Percentiles rank a stretch among this genome's conserved stretches.
Conservation (phyloP, 2,329 filamentous ascomycete genomes). For the Pseudocercospora macadamiae region DNA sequence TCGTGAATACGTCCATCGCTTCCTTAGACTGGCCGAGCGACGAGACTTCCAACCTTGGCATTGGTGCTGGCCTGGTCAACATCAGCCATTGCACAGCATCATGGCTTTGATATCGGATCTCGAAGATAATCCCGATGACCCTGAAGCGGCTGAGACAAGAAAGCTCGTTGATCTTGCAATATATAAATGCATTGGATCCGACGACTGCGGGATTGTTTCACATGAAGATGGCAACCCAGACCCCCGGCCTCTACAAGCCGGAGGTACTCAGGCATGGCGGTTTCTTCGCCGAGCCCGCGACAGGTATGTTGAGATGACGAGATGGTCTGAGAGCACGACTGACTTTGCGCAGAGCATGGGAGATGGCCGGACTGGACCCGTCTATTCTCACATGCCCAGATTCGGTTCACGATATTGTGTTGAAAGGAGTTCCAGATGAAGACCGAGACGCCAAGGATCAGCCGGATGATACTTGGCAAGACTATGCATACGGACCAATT, state of each 20-base stretch:
- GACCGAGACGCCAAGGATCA: slow-evolving; percentile 22
- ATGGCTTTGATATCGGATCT: slow-evolving; percentile 31
- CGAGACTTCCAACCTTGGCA: slow-evolving; percentile 31
- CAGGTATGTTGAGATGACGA: slow-evolving; percentile 10
- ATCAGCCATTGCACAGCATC: slow-evolving; percentile 32
- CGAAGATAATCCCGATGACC: slow-evolving; percentile 26
- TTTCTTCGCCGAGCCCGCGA: slow-evolving; percentile 27
- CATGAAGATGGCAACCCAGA: slow-evolving; percentile 26
- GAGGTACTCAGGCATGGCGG: slow-evolving; percentile 28
- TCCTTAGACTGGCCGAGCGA: slow-evolving; percentile 25
- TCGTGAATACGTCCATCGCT: slow-evolving; percentile 28
- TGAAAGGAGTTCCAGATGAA: slow-evolving; percentile 24
- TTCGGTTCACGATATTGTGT: slow-evolving; percentile 24
- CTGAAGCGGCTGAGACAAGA: slow-evolving; percentile 25
- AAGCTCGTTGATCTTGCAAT: slow-evolving; percentile 28
- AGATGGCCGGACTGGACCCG: slow-evolving; percentile 28
- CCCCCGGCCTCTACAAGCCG: slow-evolving; percentile 24
- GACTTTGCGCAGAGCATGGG: slow-evolving; percentile 23
- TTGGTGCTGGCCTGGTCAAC: slow-evolving; percentile 31
- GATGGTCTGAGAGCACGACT: background rate
- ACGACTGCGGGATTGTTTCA: slow-evolving; percentile 27
- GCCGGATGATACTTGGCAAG: slow-evolving; percentile 23
- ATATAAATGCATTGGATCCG: slow-evolving; percentile 26
- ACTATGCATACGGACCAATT: slow-evolving; percentile 26
- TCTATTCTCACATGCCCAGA: slow-evolving; percentile 26